Evolutionary conservation across 164 flowering plant species (phyloP).

Genomic region (Vitis rotundifolia): DNA sequence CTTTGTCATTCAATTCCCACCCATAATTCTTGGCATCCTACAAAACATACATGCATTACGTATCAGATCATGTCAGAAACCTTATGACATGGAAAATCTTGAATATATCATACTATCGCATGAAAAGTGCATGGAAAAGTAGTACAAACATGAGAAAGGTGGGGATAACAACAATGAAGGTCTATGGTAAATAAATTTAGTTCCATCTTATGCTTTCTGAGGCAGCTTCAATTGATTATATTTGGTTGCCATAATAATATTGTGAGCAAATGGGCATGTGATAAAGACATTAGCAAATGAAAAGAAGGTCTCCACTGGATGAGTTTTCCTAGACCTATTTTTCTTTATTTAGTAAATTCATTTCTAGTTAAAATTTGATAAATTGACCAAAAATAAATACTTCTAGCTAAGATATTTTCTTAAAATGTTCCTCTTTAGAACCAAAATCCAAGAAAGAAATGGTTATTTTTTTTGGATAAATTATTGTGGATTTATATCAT

Average conservation of each 20-base stretch:
- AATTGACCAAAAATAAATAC: background rate
- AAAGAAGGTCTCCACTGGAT: no score
- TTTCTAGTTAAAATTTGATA: background rate
- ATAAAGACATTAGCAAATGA: background rate
- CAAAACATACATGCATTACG: constrained; percentile 7
- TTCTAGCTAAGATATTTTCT: background rate
- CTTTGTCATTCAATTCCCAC: constrained; percentile 80
- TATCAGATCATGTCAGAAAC: background rate
- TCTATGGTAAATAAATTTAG: no score
- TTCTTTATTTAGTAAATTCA: background rate
- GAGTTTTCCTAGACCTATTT: background rate
- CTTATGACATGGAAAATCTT: background rate
- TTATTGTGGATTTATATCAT: background rate
- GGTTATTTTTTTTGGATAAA: no score
- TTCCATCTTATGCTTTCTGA: no score
- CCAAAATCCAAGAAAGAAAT: no score
- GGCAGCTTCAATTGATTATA: no score
- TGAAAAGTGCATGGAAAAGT: background rate
- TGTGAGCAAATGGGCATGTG: background rate
- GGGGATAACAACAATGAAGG: no score
- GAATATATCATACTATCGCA: background rate
- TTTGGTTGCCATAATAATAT: no score
- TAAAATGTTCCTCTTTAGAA: background rate
- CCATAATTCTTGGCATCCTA: constrained; percentile 94
- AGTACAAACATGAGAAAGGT: no score